Base-by-base conservation (phyloP, 2,329 filamentous ascomycete genomes). In the Fusarium sp. region DNA sequence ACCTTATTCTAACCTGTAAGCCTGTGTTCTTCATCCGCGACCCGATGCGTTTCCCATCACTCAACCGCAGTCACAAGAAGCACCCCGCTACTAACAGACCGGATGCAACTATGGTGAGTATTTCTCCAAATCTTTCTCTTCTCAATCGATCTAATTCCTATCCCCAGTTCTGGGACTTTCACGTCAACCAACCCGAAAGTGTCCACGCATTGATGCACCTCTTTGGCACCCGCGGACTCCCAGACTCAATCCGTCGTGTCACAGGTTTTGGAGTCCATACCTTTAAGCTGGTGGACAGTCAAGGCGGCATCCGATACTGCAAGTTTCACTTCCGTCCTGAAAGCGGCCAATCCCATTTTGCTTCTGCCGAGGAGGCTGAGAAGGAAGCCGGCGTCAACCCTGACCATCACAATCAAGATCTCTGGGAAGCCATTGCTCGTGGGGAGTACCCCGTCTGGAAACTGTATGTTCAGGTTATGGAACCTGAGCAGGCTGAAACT, bases 41-140 rank as follows among this genome's bases (percentile, higher is more conserved):
- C 72, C 90, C 91, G 2, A 85, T 86, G 74, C 92, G 93, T 77
- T 93, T 92, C 80, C 91, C 91, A 34, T 81, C 89, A 74, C 90
- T 93, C 79, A 93, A 92, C 68, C 90, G 92, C 81, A 91, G 90
- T 3, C 91, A 93, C 79, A 93, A 93, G 84, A 86, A 90, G 50
- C 85, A 93, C 78, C 91, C 91, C 1, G 85, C 89, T 69, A 93
- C 89, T 31, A 69, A 69, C 49, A 25, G 57, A 14, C 54, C 62
- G 0, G 67, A 69, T 44, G 18, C 58, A 1, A 65, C 61, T 4
- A 69, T 40, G 55, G 18, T 44, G 4, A 42, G 18, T 42, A 2
- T 14, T 14, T 42, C 6, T 7, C 4, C 4, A 14, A 6, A 2
- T 23, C 18, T 6, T 42, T 7, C 11, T 42, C 4, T 14, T 42